A percentile compares a stretch with the other conserved stretches of the same genome.
Evolutionary conservation across 2,329 filamentous ascomycete species (phyloP).

Genomic region (Penicillium sp.): DNA sequence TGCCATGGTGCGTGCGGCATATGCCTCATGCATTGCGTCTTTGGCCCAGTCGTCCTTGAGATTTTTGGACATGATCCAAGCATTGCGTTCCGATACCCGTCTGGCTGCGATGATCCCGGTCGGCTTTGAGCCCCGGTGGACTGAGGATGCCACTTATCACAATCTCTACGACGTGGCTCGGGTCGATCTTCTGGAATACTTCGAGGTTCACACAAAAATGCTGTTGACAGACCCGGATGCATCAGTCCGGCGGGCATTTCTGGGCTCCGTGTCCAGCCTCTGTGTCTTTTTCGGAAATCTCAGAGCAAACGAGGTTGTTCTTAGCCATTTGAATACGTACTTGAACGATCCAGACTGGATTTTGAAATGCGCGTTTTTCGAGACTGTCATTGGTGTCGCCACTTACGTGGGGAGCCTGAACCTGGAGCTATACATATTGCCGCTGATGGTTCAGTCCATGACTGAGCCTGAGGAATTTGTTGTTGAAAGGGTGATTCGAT

Average conservation of each 20-base stretch:
- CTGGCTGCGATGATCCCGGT: slow-evolving; percentile 75
- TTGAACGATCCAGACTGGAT: slow-evolving; percentile 96
- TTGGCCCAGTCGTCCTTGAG: slow-evolving; percentile 79
- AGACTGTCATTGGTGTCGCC: slow-evolving; percentile 88
- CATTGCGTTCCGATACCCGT: slow-evolving; percentile 77
- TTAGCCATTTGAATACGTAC: slow-evolving; percentile 96
- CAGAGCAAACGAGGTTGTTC: slow-evolving; percentile 91
- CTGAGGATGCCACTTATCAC: slow-evolving; percentile 68
- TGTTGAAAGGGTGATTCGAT: slow-evolving; percentile 83
- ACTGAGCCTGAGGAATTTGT: slow-evolving; percentile 93
- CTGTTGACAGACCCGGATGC: slow-evolving; percentile 83
- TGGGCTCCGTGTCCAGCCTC: slow-evolving; percentile 84
- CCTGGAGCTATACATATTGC: slow-evolving; percentile 91
- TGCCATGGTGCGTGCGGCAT: slow-evolving; percentile 78
- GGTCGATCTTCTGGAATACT: slow-evolving; percentile 73
- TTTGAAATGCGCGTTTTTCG: slow-evolving; percentile 93
- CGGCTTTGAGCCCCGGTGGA: slow-evolving; percentile 66
- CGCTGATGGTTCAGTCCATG: slow-evolving; percentile 91
- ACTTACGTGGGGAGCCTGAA: slow-evolving; percentile 84
- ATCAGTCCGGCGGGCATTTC: slow-evolving; percentile 82
- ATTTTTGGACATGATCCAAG: slow-evolving; percentile 88
- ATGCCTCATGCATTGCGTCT: slow-evolving; percentile 87
- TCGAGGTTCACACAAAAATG: slow-evolving; percentile 84
- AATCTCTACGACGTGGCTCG: slow-evolving; percentile 86
- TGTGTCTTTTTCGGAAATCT: slow-evolving; percentile 92